Percentiles rank a stretch among this genome's conserved stretches.
Evolutionary conservation across 2,329 filamentous ascomycete species (phyloP).

Genomic region (Fusarium anguioides): DNA sequence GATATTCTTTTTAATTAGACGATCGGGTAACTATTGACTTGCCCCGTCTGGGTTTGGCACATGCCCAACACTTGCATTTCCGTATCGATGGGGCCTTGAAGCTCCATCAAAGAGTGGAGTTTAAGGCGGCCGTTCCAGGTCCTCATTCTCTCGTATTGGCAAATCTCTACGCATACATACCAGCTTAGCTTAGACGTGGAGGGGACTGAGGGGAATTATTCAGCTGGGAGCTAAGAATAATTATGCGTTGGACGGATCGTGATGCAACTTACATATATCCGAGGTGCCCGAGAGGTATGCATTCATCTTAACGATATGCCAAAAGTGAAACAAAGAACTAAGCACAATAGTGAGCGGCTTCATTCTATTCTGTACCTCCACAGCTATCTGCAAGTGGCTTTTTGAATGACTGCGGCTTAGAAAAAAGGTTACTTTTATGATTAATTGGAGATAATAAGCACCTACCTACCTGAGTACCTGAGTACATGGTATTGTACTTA

Average conservation of each 20-base stretch:
- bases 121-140: conserved; percentile 22
- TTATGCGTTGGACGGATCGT: neutral
- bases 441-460: neutral
- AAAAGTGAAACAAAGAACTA: conserved; percentile 4
- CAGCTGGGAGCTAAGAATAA: neutral
- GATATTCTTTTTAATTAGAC: neutral
- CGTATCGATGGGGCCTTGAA: neutral
- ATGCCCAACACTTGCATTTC: conserved; percentile 5
- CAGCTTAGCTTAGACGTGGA: neutral
- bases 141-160: conserved; percentile 36
- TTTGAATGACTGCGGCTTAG: conserved; percentile 6
- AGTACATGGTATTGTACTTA: neutral
- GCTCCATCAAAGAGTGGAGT: conserved; percentile 4
- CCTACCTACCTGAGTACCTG: neutral
- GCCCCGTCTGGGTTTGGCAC: conserved; percentile 19
- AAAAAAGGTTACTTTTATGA: conserved; percentile 8
- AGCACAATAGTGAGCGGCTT: neutral
- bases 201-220: conserved; percentile 10
- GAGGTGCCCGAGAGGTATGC: conserved; percentile 8
- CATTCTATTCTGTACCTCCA: neutral
- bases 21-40: conserved; percentile 23
- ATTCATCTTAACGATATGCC: neutral
- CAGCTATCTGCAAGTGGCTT: neutral
- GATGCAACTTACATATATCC: neutral
- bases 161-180: conserved; percentile 17